Percentiles rank a stretch among this genome's conserved stretches.
phyloP scores from a whole-genome alignment of 345 rosid species.

The Geranium brycei region DNA sequence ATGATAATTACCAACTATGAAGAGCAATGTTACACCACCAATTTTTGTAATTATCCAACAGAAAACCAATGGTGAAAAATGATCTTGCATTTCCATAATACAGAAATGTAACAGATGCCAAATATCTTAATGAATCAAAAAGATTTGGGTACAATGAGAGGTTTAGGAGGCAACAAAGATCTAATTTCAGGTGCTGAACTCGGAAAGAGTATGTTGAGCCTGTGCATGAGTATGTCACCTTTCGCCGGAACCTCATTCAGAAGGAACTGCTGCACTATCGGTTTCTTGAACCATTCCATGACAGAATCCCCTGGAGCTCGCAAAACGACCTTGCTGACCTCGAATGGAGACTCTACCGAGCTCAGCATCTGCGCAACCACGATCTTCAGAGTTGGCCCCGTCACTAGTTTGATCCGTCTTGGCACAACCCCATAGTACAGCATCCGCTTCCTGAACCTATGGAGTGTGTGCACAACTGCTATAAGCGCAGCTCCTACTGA shows the following conservation, averaged over 20 bases:
- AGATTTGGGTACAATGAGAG: constrained; percentile 30
- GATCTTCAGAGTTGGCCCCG: constrained; percentile 87
- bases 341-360: constrained; percentile 89
- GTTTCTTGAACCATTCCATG: constrained; percentile 97
- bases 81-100: no score
- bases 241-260: constrained; percentile 84
- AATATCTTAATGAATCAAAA: constrained; percentile 1
- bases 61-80: no score
- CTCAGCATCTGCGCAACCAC: constrained; percentile 86
- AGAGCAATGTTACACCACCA: no score
- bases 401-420: constrained; percentile 85
- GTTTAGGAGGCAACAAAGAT: constrained; percentile 63
- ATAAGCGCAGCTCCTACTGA: constrained; percentile 95
- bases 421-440: constrained; percentile 87
- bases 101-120: background rate
- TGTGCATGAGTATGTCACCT: constrained; percentile 86
- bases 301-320: constrained; percentile 84
- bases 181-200: constrained; percentile 92
- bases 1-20: no score
- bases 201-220: constrained; percentile 71
- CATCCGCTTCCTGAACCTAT: constrained; percentile 91
- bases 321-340: constrained; percentile 84
- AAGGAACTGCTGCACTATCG: constrained; percentile 92
- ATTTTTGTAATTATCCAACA: no score
- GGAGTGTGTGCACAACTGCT: constrained; percentile 91